Conservation (phyloP, 805 yeast genomes). For the Kluyveromyces lactis region DNA sequence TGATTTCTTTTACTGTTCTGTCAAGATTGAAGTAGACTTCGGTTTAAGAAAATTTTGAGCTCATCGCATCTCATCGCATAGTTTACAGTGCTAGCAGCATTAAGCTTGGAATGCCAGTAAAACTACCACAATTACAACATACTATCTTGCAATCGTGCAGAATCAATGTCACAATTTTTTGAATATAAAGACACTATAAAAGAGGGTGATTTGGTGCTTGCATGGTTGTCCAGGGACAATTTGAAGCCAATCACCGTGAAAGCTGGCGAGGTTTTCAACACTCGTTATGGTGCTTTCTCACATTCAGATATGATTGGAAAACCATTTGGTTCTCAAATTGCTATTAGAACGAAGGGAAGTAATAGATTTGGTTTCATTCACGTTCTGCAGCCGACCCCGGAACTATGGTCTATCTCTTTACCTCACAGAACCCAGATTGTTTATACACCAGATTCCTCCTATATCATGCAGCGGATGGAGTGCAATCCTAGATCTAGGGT, state of each 20-base stretch:
- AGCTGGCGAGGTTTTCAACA: constrained; percentile 57
- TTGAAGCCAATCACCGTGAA: constrained; percentile 66
- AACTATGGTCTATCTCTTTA: constrained; percentile 88
- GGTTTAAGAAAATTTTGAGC: background rate
- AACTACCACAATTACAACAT: too few relatives aligned
- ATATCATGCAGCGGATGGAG: constrained; percentile 73
- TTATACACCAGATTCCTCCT: constrained; percentile 90
- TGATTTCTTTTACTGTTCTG: background rate
- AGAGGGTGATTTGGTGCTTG: constrained; percentile 81
- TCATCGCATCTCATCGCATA: background rate
- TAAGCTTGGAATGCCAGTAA: too few relatives aligned
- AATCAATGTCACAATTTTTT: constrained; percentile 35
- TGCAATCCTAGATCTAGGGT: constrained; percentile 70
- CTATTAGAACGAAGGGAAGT: constrained; percentile 52
- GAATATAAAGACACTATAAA: constrained; percentile 59
- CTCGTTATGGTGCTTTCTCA: constrained; percentile 85
- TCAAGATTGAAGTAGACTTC: background rate
- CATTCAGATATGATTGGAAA: constrained; percentile 76
- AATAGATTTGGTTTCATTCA: constrained; percentile 68
- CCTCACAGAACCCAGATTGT: constrained; percentile 98
- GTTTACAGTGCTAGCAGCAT: too few relatives aligned
- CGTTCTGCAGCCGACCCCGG: constrained; percentile 85
- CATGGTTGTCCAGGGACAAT: constrained; percentile 73
- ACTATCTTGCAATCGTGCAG: too few relatives aligned
- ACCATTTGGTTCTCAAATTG: constrained; percentile 77